Percentiles rank a stretch among this genome's conserved stretches.
Evolutionary conservation across 164 flowering plant species (phyloP).

Genomic region (Vitis cinerea): DNA sequence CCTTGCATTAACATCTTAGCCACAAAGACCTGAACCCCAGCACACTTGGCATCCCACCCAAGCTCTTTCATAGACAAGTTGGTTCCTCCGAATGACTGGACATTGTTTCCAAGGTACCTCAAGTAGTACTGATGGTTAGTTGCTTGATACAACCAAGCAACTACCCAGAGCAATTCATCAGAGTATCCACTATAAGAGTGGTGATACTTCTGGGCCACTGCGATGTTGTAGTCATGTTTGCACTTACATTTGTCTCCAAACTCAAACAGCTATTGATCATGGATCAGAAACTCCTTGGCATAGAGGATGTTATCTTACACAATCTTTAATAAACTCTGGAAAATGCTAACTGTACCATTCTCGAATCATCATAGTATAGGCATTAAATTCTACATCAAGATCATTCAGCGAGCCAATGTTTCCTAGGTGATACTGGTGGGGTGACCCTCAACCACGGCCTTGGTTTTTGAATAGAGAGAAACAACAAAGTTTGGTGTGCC

Average conservation of each 20-base stretch:
- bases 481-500: no score
- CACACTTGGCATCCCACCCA: conserved; percentile 94
- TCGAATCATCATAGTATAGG: no score
- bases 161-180: conserved; percentile 94
- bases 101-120: conserved; percentile 66
- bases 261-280: conserved; percentile 82
- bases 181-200: conserved; percentile 84
- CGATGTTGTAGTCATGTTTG: conserved; percentile 87
- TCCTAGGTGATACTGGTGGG: no score
- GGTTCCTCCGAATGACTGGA: conserved; percentile 84
- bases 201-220: conserved; percentile 85
- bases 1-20: conserved; percentile 26
- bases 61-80: conserved; percentile 94
- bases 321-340: not conserved
- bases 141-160: conserved; percentile 85
- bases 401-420: no score
- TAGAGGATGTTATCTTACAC: conserved; percentile 25
- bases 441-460: no score
- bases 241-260: conserved; percentile 93
- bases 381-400: no score
- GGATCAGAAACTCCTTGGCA: conserved; percentile 54
- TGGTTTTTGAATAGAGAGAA: no score
- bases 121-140: conserved; percentile 64
- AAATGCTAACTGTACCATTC: no score
- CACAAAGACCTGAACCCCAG: conserved; percentile 89